These are phyloP conservation scores for Fagopyrum esculentum DNA, from an alignment of 148 eudicot genomes.

Conservation along the genomic window DNA sequence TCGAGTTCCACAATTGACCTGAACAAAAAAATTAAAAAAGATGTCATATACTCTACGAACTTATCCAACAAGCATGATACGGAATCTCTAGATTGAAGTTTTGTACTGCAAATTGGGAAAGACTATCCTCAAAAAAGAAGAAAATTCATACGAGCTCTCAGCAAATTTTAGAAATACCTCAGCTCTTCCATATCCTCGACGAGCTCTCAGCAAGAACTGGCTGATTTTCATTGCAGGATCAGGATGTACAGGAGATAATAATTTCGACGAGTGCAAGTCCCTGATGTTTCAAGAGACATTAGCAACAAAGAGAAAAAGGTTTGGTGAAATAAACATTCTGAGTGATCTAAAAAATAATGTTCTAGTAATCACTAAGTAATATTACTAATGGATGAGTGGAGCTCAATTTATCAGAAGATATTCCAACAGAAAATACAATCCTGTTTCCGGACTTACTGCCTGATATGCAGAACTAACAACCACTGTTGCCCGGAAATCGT, in stretches of 20 bases:
- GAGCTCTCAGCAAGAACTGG: constrained; percentile 22
- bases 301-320: not conserved
- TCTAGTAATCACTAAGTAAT: not conserved
- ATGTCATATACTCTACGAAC: not conserved
- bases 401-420: too few species aligned
- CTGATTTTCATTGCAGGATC: constrained; percentile 22
- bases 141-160: not conserved
- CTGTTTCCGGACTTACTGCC: too few species aligned
- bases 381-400: not conserved
- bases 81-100: not conserved
- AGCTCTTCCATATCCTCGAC: constrained; percentile 16
- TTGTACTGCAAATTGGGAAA: not conserved
- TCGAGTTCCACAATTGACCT: constrained; percentile 28
- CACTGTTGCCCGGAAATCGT: too few species aligned
- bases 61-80: not conserved
- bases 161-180: constrained; percentile 15
- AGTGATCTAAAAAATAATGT: not conserved
- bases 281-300: not conserved
- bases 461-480: too few species aligned
- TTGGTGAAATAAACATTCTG: not conserved
- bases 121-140: not conserved
- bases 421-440: too few species aligned
- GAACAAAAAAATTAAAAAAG: constrained; percentile 8
- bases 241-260: not conserved
- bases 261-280: not conserved